Evolutionary conservation across 2,329 filamentous ascomycete genomes (phyloP), one percentile per base, ranked within the genome.

Genomic region (Xylaria sp.): DNA sequence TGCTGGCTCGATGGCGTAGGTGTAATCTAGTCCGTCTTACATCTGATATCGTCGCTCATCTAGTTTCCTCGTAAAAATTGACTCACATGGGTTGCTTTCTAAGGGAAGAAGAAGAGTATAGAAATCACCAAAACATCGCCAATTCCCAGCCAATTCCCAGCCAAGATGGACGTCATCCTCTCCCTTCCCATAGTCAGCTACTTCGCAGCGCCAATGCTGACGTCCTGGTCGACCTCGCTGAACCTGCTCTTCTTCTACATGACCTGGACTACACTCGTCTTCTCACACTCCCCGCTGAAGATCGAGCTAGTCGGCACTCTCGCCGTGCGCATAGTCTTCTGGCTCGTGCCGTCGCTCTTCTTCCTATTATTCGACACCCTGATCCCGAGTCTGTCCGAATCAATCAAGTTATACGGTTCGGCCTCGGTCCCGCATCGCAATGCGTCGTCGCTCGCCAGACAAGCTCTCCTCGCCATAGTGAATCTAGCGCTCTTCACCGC

Each of bases 181-280:
- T 92, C 91, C 1, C 84, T 95, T 44, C 92, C 92, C 1, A 86
- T 93, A 71, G 81, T 93, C 48, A 92, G 91, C 32, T 92, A 90
- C 75, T 84, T 92, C 74, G 82, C 90, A 58, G 85, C 88, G 23
- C 87, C 88, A 1, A 83, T 86, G 55, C 78, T 89, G 66, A 86
- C 88, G 6, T 91, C 92, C 6, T 94, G 91, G 83, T 91, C 85
- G 16, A 95, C 93, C 1, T 94, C 91, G 0, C 84, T 97, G 71
- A 97, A 96, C 79, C 82, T 97, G 27, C 83, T 97, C 70, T 94
- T 97, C 83, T 96, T 97, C 81, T 95, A 94, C 79, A 87, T 97
- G 82, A 95, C 93, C 74, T 97, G 94, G 94, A 89, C 90, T 5
- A 95, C 93, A 0, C 86, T 98, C 37, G 89, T 97, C 47, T 83